Base-by-base conservation (phyloP, 306 rosid species). In the Cyamopsis tetragonoloba region DNA sequence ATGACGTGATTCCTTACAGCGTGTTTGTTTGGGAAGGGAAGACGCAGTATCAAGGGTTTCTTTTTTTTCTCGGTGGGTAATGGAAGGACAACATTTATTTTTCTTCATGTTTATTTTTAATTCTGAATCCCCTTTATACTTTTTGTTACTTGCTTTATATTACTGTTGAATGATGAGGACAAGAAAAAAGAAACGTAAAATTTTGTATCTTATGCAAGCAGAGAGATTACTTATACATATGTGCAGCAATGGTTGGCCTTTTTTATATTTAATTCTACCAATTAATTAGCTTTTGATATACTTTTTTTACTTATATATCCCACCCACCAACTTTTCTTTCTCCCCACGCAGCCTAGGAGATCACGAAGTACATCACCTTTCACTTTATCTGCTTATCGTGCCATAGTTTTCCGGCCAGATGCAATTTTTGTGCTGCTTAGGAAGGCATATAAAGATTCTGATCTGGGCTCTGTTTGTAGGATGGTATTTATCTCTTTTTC, bases 371-470 rank as follows among this genome's bases (percentile, higher is more conserved):
- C 80, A 17, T 58, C 88, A 65, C 83, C 95, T 83, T 84, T 86
- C 46, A 54, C 62, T 46, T 59, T 74, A 44, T 80, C 95, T 43
- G 73, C 92, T 31, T 84, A 83, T 24, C 86, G 91, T 69, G 77
- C 82, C 73, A 74, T 82, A 69, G 95, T 82, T 39, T 92, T 92
- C 62, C 84, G 89, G 53, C 84, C 92, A 41, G 96, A 92, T 77
- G 80, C 83, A 59, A 79, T 92, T 79, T 82, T 92, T 80, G 76
- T 79, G 75, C 83, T 92, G 79, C 69, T 92, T 84, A 87, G 96
- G 55, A 85, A 87, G 86, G 98, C 96, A 32, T 87, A 85, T 80
- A 85, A 85, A 82, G 92, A 89, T 79, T 82, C 87, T 75, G 89
- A 87, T 66, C 77, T 92, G 15, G 89, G 95, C 54, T 76, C 83